A percentile compares a stretch with the other conserved stretches of the same genome.
phyloP scores from a whole-genome alignment of 352 stramenopile genomes.

The Pilasporangium apinafurcum region DNA sequence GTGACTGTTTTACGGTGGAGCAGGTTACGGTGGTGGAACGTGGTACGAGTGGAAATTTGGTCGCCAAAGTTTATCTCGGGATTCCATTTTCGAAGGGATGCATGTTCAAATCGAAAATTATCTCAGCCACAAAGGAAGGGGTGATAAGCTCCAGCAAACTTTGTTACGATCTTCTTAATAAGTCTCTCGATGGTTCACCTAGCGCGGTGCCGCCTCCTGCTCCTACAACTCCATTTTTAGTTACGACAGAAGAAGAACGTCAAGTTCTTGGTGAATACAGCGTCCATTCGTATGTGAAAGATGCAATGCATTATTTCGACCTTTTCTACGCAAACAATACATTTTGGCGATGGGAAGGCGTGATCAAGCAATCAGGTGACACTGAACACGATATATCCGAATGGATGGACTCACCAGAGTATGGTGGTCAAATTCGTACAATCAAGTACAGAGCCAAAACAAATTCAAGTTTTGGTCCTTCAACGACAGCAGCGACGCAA shows the following conservation, averaged over 20 bases:
- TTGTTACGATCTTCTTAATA: slow-evolving; percentile 60
- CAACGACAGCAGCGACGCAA: slow-evolving; percentile 47
- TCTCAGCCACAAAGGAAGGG: slow-evolving; percentile 64
- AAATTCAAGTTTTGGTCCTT: slow-evolving; percentile 58
- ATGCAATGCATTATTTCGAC: slow-evolving; percentile 63
- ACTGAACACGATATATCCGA: slow-evolving; percentile 46
- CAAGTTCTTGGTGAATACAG: slow-evolving; percentile 67
- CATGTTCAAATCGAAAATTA: slow-evolving; percentile 89
- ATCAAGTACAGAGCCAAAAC: slow-evolving; percentile 76
- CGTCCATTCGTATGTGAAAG: slow-evolving; percentile 37
- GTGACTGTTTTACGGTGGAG: slow-evolving; percentile 81
- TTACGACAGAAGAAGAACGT: slow-evolving; percentile 61
- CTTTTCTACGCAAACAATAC: slow-evolving; percentile 59
- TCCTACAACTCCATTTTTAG: slow-evolving; percentile 52
- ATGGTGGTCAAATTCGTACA: slow-evolving; percentile 51
- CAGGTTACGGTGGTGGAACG: slow-evolving; percentile 56
- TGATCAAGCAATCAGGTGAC: slow-evolving; percentile 58
- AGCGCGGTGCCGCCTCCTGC: too few species aligned
- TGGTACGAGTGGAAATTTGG: slow-evolving; percentile 23
- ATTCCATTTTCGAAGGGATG: slow-evolving; percentile 86
- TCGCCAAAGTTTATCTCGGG: slow-evolving; percentile 60
- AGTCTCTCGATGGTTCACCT: slow-evolving; percentile 18
- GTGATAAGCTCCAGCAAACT: slow-evolving; percentile 44
- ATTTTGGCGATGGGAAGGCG: slow-evolving; percentile 38
- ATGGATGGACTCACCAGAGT: slow-evolving; percentile 55